phyloP scores from a whole-genome alignment of 345 rosid species.

The Eucalyptus leucophloia region DNA sequence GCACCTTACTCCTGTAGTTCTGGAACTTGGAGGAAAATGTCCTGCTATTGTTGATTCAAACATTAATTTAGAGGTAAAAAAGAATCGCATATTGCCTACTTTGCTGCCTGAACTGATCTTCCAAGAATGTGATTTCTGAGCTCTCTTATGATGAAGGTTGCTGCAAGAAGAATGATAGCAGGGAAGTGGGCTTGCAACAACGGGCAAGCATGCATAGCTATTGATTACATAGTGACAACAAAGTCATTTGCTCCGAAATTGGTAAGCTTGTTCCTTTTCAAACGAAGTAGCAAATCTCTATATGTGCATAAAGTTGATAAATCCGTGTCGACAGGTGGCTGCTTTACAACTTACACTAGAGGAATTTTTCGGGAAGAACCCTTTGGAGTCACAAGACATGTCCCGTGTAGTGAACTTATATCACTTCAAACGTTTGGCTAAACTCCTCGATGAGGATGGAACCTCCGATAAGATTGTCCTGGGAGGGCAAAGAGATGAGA shows the following conservation, averaged over 20 bases:
- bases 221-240: conserved; percentile 38
- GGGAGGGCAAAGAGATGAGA: conserved; percentile 32
- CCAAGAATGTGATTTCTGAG: neutral
- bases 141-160: conserved; percentile 8
- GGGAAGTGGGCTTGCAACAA: conserved; percentile 40
- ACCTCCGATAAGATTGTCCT: conserved; percentile 19
- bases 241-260: conserved; percentile 31
- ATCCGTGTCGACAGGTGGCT: conserved; percentile 11
- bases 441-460: conserved; percentile 27
- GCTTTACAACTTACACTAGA: conserved; percentile 15
- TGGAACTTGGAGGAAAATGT: conserved; percentile 53
- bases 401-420: conserved; percentile 19
- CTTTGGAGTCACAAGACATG: conserved; percentile 29
- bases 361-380: conserved; percentile 24
- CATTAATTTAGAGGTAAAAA: conserved; percentile 16
- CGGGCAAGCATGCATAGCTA: conserved; percentile 43
- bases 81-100: neutral
- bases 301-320: neutral
- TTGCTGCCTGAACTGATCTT: neutral
- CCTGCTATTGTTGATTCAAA: conserved; percentile 43
- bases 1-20: conserved; percentile 34
- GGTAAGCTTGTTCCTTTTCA: conserved; percentile 7
- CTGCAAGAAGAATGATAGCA: conserved; percentile 33
- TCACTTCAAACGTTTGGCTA: conserved; percentile 23
- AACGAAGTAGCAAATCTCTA: too few relatives aligned